phyloP scores from a whole-genome alignment of 768 basidiomycete genomes.

The Dictyophora rubrovolvata region DNA sequence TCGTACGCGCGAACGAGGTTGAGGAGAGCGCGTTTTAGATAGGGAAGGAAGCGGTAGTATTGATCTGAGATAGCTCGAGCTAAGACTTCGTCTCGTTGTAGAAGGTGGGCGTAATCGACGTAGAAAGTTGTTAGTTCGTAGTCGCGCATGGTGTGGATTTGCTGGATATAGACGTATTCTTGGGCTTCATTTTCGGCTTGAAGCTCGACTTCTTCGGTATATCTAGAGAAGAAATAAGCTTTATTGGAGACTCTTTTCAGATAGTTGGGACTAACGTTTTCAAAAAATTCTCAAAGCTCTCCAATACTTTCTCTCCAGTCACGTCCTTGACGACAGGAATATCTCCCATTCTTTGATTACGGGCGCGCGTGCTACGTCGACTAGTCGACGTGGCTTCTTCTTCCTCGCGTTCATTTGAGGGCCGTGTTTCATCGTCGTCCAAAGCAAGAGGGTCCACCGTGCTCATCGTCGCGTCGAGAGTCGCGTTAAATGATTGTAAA shows the following conservation, averaged over 20 bases:
- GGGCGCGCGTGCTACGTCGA: constrained; percentile 32
- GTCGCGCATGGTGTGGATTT: constrained; percentile 91
- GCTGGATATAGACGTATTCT: constrained; percentile 77
- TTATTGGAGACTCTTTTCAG: not conserved
- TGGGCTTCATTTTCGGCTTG: constrained; percentile 49
- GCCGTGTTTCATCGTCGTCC: constrained; percentile 29
- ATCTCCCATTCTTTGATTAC: constrained; percentile 42
- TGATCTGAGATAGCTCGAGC: constrained; percentile 89
- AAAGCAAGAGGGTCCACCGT: constrained; percentile 24
- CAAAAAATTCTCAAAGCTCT: constrained; percentile 85
- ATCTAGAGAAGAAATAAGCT: constrained; percentile 37
- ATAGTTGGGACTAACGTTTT: constrained; percentile 55
- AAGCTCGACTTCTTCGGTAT: constrained; percentile 69
- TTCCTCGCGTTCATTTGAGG: constrained; percentile 10
- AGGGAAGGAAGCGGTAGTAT: constrained; percentile 96
- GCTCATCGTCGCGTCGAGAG: constrained; percentile 33
- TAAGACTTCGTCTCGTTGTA: constrained; percentile 84
- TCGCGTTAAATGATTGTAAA: constrained; percentile 28
- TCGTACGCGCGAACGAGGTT: constrained; percentile 84
- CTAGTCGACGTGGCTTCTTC: constrained; percentile 32
- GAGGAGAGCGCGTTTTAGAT: constrained; percentile 81
- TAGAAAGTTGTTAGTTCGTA: constrained; percentile 93
- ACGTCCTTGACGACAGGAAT: constrained; percentile 86
- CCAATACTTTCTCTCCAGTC: constrained; percentile 90
- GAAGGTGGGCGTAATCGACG: constrained; percentile 86